Evolutionary conservation across 2,329 filamentous ascomycete genomes (phyloP), one percentile per base, ranked within the genome.

Genomic region (Chaetomium sp.): DNA sequence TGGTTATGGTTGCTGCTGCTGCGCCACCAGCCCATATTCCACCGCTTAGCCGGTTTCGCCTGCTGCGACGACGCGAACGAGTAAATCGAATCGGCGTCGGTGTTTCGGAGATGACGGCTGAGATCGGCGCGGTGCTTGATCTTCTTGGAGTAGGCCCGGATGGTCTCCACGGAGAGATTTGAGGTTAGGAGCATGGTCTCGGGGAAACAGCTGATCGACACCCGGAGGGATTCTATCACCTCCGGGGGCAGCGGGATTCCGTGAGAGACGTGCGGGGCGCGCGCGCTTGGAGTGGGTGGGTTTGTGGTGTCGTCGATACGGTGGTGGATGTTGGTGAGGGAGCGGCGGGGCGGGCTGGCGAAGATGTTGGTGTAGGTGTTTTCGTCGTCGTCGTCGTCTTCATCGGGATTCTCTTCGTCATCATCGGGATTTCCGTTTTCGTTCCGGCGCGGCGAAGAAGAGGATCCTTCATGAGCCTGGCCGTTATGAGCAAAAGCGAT

Each of bases 101-200:
- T 19, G 33, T 58, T 60, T 27, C 50, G 58, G 6, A 62, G 11
- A 14, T 49, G 37, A 11, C 34, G 37, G 10, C 43, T 43, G 3
- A 59, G 12, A 12, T 56, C 10, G 27, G 54, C 53, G 10, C 61
- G 69, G n/a, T 77, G 78, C 48, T 73, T 74, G 41, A 81, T 65
- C 62, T 81, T 81, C 51, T 72, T 78, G 0, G 79, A 77, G 60
- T 81, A 81, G 34, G 74, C 67, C 12, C 81, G 78, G 55, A 84
- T 81, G 0, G 77, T 82, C 66, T 84, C 80, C 49, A 82, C 72
- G 0, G 80, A 77, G 4, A 82, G 69, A 62, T 77, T 81, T 0
- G 75, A 77, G 5, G 79, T 76, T 9, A 78, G 69, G 1, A 84
- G 74, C 76, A 82, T 81, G 1, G 79, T 81, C 60, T 82, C 79